Evolutionary conservation across 164 flowering plant genomes (phyloP), one percentile per base, ranked within the genome.

Genomic region (Warburgia ugandensis): DNA sequence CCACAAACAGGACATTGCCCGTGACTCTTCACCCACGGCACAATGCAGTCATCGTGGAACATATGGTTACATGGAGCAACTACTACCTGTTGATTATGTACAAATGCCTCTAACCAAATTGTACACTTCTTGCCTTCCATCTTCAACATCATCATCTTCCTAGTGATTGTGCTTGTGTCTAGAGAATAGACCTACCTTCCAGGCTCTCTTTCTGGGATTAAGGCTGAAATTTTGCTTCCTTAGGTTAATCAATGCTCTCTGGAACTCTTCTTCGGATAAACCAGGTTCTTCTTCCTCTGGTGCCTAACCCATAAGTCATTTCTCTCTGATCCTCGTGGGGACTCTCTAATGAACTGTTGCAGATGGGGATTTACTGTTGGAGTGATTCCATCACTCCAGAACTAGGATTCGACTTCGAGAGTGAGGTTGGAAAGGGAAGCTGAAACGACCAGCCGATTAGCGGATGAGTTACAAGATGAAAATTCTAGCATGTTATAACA

Each of bases 41-140:
- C 64, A 2, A 91, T 74, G 68, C 96, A 91, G 0, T 74, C 78
- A 11, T 74, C 72, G 43, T 91, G 97, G 58, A 83, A 91, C 92
- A 84, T 83, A 59, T 88, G 99, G n/a, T 74, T 65, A 67, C 99
- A 88, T 0, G 96, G 99, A 14, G 96, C 88, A 19, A 78, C 21
- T 52, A 68, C 69, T 21, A 92, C 83, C 22, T 66, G 64, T 42
- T 79, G 64, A 27, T 56, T 54, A 5, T 79, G 61, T 58, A 76
- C 77, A 39, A 92, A 86, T 50, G 83, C 85, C n/a, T 92, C 96
- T 51, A 88, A 66, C 73, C 96, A 92, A 54, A 88, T 60, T 1
- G 86, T 71, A 54, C 99, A 92, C 13, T 76, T 65, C 62, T 76
- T 74, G 2, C 64, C 49, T 12, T 30, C n/a, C 23, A 14, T 44